Conservation (phyloP, 2,329 filamentous ascomycete species). For the Cladophialophora bantiana region DNA sequence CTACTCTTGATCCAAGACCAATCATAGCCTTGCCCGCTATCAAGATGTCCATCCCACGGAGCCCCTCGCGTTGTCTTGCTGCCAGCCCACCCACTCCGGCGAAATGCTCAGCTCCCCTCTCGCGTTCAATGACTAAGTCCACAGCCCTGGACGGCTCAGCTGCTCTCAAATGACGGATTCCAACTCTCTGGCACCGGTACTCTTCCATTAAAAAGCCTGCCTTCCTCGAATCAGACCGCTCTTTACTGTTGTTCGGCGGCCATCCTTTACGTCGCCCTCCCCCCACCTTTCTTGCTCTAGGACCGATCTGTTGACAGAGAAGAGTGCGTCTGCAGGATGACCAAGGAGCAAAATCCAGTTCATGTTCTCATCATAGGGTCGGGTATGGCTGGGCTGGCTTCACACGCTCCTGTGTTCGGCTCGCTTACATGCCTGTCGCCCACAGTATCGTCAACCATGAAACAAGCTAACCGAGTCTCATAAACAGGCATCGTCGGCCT, state of each 20-base stretch:
- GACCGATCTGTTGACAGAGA: slow-evolving; percentile 1
- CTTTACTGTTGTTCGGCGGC: neutral
- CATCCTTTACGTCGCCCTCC: neutral
- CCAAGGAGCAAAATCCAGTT: slow-evolving; percentile 6
- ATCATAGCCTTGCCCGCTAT: neutral
- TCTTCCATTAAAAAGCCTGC: neutral
- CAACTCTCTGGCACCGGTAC: neutral
- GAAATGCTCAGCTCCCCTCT: neutral
- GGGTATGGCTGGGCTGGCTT: slow-evolving; percentile 19
- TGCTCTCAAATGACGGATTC: neutral
- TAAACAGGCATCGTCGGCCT: slow-evolving; percentile 37
- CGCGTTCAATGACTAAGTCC: neutral
- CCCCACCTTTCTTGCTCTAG: neutral
- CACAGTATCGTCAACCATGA: neutral
- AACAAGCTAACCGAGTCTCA: slow-evolving; percentile 2
- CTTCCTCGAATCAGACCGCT: slow-evolving; percentile 1
- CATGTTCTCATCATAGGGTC: slow-evolving; percentile 34
- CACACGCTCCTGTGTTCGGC: neutral
- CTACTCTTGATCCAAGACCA: neutral
- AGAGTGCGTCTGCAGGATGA: slow-evolving; percentile 11
- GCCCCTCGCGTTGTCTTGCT: neutral
- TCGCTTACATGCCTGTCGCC: neutral
- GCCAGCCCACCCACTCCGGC: neutral
- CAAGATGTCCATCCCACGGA: neutral
- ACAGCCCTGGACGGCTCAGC: neutral